These are phyloP conservation scores for Coprinellus micaceus DNA, from an alignment of 768 basidiomycete species.

Conservation along the genomic window DNA sequence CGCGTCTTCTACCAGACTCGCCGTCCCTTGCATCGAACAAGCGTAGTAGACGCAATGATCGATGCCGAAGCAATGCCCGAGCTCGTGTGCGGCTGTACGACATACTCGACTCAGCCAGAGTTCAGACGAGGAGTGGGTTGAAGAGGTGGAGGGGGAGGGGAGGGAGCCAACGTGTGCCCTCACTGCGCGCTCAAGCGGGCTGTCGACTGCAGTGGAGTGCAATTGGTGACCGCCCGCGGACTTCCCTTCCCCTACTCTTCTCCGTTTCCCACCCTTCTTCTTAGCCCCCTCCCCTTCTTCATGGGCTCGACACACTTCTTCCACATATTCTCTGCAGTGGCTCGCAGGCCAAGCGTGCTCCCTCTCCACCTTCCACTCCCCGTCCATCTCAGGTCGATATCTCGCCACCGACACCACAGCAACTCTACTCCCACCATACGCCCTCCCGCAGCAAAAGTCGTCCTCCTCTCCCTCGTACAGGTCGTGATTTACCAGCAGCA, in stretches of 20 bases:
- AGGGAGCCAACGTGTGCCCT: slow-evolving; percentile 8
- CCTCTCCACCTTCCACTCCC: slow-evolving; percentile 25
- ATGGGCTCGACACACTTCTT: slow-evolving; percentile 15
- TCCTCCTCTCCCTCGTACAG: slow-evolving; percentile 34
- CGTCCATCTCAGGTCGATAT: slow-evolving; percentile 32
- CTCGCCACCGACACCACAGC: slow-evolving; percentile 34
- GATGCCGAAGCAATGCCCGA: slow-evolving; percentile 40
- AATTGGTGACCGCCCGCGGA: too few species aligned
- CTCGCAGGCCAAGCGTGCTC: slow-evolving; percentile 36
- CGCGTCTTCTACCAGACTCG: slow-evolving; percentile 28
- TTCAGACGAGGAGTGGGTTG: slow-evolving; percentile 16
- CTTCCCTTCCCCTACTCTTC: too few species aligned
- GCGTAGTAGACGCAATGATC: slow-evolving; percentile 37
- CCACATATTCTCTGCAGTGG: slow-evolving; percentile 28
- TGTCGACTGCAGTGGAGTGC: too few species aligned
- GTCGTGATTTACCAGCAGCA: slow-evolving; percentile 33
- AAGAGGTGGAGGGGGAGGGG: slow-evolving; percentile 8
- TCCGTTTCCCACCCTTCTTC: too few species aligned
- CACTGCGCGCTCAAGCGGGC: too few species aligned
- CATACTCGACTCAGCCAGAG: slow-evolving; percentile 34
- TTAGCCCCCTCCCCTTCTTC: too few species aligned
- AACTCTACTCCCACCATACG: slow-evolving; percentile 37
- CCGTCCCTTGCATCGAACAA: slow-evolving; percentile 35
- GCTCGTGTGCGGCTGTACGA: slow-evolving; percentile 35
- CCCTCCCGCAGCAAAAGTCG: slow-evolving; percentile 35